Evolutionary conservation across 2,329 filamentous ascomycete species (phyloP), one percentile per base, ranked within the genome.

Genomic region (Trichothecium roseum): DNA sequence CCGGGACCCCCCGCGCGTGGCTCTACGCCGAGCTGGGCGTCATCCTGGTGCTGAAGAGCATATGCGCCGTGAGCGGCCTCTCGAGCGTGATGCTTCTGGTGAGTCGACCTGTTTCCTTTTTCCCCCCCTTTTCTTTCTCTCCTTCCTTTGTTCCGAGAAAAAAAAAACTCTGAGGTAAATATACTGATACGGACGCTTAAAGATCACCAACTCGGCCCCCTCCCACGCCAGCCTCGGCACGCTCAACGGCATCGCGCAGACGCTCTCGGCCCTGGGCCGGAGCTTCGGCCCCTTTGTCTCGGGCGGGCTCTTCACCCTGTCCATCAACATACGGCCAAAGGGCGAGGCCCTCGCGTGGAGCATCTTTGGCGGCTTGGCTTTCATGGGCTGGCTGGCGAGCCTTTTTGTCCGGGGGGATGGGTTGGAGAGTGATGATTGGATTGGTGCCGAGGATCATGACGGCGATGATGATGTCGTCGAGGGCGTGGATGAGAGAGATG

Each of bases 191-290:
- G n/a, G n/a, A 10, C 20, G 20, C 20, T 24, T 24, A 24, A 24
- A 89, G 84, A 88, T 98, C 45, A 96, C 87, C 27, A 98, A 98
- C 49, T 93, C 84, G 1, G 85, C 87, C 0, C 84, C 87, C 0
- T 86, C 88, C 7, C 75, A 89, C 55, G 78, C 82, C 5, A 87
- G 84, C 1, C 72, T 98, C 0, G 91, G 91, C 3, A 87, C 85
- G 0, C 69, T 98, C 18, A 95, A 98, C 51, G 91, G 91, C 8
- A 72, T 96, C 22, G 91, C 91, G 0, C 91, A 98, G 57, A 94
- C 87, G 0, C 74, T 98, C 1, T 94, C 86, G 0, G 91, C 91
- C 0, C 85, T 84, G 0, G 91, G 91, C 8, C 78, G 91, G 40
- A 87, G 88, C 30, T 73, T 86, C 1, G 91, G 91, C 0, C 91